Conservation (phyloP, 2,329 filamentous ascomycete species). For the Chaetomium sp. region DNA sequence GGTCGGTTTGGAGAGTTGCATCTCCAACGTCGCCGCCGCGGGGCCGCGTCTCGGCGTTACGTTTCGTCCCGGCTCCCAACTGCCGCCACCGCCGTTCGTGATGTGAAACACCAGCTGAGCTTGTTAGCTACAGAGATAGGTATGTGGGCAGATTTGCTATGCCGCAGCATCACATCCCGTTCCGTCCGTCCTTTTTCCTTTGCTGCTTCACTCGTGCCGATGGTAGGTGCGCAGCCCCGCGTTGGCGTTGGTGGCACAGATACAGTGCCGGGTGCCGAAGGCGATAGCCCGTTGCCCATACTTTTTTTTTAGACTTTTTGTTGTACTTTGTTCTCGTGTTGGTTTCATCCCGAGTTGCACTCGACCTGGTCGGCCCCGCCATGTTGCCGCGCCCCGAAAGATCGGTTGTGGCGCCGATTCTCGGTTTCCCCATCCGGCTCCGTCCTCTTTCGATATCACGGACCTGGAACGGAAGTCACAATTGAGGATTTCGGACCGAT, state of each 20-base stretch:
- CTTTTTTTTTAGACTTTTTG: constrained; percentile 5
- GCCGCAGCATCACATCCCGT: constrained; percentile 4
- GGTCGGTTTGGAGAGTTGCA: neutral
- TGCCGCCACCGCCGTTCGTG: neutral
- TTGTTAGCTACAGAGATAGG: constrained; percentile 15
- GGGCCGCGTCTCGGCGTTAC: neutral
- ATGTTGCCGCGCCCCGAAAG: neutral
- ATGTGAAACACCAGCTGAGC: constrained; percentile 21
- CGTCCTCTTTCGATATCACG: neutral
- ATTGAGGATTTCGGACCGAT: neutral
- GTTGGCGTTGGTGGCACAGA: neutral
- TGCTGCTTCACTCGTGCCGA: neutral
- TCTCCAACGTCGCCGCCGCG: neutral
- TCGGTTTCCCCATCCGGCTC: neutral
- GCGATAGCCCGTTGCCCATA: neutral
- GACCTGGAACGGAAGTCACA: neutral
- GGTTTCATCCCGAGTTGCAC: constrained; percentile 10
- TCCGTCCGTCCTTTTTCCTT: neutral
- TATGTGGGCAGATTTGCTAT: neutral
- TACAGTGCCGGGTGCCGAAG: neutral
- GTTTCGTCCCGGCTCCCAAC: constrained; percentile 12
- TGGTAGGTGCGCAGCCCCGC: neutral
- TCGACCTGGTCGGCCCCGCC: neutral
- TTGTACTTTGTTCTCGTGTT: neutral
- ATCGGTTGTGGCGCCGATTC: constrained; percentile 1